Evolutionary conservation across 1,284 basidiomycete genomes (phyloP).

Genomic region (Moesziomyces sp.): DNA sequence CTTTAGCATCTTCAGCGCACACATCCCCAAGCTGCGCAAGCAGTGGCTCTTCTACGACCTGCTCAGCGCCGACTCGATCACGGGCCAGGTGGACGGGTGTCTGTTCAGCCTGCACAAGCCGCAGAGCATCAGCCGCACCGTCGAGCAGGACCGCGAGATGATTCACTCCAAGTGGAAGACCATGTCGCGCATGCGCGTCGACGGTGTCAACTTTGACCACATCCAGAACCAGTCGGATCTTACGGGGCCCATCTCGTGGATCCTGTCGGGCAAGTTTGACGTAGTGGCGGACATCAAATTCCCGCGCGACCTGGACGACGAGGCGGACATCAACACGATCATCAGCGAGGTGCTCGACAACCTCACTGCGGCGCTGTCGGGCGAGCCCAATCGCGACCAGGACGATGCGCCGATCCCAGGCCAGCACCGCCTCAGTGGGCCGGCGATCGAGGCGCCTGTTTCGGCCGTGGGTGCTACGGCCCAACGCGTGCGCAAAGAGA

Average conservation of each 20-base stretch:
- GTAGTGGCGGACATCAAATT: constrained; percentile 97
- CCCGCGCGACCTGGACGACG: constrained; percentile 81
- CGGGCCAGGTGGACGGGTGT: constrained; percentile 97
- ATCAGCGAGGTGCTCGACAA: constrained; percentile 90
- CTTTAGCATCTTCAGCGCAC: constrained; percentile 94
- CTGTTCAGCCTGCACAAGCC: constrained; percentile 95
- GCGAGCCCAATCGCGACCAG: constrained; percentile 25
- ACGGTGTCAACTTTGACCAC: constrained; percentile 96
- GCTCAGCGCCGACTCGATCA: constrained; percentile 85
- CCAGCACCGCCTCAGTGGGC: constrained; percentile 84
- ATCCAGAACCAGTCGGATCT: constrained; percentile 82
- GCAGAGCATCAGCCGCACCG: constrained; percentile 91
- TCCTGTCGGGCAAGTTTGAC: constrained; percentile 94
- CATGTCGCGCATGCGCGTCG: constrained; percentile 95
- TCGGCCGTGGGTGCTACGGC: constrained; percentile 61
- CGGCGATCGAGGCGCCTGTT: constrained; percentile 81
- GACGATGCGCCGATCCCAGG: constrained; percentile 78
- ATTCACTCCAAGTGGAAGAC: constrained; percentile 78
- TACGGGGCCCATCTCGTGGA: constrained; percentile 91
- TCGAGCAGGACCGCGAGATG: constrained; percentile 72
- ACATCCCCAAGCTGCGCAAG: constrained; percentile 84
- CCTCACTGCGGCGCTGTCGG: constrained; percentile 70
- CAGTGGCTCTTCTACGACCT: constrained; percentile 94
- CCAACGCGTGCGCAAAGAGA: constrained; percentile 56
- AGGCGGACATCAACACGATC: constrained; percentile 80